A percentile compares a stretch with the other conserved stretches of the same genome.
Conservation (phyloP, 106 monocot species). For the Phalaenopsis equestris region DNA sequence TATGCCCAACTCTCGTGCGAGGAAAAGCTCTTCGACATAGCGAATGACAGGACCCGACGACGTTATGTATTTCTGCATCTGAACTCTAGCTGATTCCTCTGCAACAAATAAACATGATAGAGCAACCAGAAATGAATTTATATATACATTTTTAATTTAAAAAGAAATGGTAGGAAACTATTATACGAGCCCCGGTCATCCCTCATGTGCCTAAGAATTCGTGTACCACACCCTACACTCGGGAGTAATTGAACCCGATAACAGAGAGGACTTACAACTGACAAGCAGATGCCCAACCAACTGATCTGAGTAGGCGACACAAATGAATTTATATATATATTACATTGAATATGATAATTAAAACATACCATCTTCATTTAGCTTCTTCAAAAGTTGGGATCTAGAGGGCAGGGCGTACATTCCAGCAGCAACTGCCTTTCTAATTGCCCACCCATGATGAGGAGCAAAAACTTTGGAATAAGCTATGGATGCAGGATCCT, state of each 20-base stretch:
- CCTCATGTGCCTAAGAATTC: too few relatives aligned
- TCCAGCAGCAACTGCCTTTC: constrained; percentile 73
- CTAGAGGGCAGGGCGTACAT: constrained; percentile 74
- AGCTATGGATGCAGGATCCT: constrained; percentile 64
- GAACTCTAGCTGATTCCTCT: constrained; percentile 64
- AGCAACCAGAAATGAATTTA: too few relatives aligned
- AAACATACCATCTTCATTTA: constrained; percentile 83
- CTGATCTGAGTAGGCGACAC: too few relatives aligned
- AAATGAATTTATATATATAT: too few relatives aligned
- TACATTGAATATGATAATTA: too few relatives aligned
- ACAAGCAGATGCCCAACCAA: too few relatives aligned
- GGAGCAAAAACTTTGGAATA: constrained; percentile 81
- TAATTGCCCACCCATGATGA: constrained; percentile 83
- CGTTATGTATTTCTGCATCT: constrained; percentile 66
- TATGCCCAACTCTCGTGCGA: constrained; percentile 50
- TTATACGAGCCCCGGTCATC: too few relatives aligned
- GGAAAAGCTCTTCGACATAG: constrained; percentile 67
- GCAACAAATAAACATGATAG: constrained; percentile 1
- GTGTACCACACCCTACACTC: too few relatives aligned
- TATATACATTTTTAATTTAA: too few relatives aligned
- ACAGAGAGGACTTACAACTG: too few relatives aligned
- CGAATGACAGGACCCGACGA: constrained; percentile 50
- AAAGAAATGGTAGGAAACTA: too few relatives aligned
- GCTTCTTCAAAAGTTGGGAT: constrained; percentile 65
- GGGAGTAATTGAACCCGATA: too few relatives aligned